phyloP scores from a whole-genome alignment of 2,329 filamentous ascomycete species.

The Diplodia corticola region DNA sequence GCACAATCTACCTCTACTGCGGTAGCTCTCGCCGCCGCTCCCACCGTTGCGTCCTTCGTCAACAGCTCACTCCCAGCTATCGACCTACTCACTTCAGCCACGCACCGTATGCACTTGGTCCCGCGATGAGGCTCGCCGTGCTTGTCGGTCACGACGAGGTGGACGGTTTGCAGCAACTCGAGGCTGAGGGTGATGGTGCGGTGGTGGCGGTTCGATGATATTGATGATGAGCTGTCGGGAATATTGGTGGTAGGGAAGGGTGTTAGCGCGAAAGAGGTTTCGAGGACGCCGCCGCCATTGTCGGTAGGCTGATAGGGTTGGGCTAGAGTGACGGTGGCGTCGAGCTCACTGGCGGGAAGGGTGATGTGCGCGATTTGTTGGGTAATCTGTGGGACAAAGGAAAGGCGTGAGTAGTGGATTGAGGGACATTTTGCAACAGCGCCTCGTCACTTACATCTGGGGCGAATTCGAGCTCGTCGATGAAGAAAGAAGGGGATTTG shows the following conservation, averaged over 20 bases:
- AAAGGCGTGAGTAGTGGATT: background rate
- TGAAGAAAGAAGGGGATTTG: background rate
- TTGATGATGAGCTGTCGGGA: too few species aligned
- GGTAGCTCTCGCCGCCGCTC: too few species aligned
- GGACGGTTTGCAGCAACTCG: background rate
- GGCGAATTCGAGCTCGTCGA: background rate
- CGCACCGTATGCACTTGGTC: background rate
- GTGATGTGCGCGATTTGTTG: background rate
- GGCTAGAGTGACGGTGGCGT: background rate
- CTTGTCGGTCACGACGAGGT: background rate
- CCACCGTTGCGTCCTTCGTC: background rate
- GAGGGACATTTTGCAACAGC: background rate
- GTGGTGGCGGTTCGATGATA: background rate
- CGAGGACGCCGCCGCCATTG: background rate
- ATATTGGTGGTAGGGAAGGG: background rate
- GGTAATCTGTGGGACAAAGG: background rate
- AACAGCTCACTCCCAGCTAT: background rate
- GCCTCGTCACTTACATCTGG: background rate
- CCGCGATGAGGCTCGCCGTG: background rate
- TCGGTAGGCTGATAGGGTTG: background rate
- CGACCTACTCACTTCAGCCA: background rate
- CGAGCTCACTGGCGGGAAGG: background rate
- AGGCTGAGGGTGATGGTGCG: background rate
- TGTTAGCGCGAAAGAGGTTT: background rate
- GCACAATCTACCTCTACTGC: background rate